Base-by-base conservation (phyloP, 495 filamentous ascomycete genomes). In the Penicillium alfredii region DNA sequence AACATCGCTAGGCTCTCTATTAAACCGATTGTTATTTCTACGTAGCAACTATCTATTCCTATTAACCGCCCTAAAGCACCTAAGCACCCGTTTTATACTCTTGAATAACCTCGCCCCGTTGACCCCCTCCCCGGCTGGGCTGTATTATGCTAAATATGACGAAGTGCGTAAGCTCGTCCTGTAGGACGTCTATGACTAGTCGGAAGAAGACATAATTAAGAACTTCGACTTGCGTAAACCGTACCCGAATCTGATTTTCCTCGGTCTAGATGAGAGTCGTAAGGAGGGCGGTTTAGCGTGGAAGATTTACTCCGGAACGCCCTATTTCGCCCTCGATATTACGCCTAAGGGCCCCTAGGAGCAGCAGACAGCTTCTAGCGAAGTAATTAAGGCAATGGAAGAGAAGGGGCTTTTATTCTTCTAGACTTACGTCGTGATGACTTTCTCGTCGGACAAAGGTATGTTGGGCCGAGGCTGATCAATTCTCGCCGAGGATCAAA, bases 271-370 rank as follows among this genome's bases (percentile, higher is more conserved):
- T 48, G 88, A 92, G 61, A 67, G 59, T 42, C 63, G 65, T 36
- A 73, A 74, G 26, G 54, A 61, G 19, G 67, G 61, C 9, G 58
- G 68, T 8, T 47, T 73, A 27, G 55, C 71, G 24, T 78, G 71
- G 55, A 74, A 76, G 41, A 63, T 60, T 12, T 95, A 95, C 56
- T 68, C 54, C 20, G 92, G 92, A 8, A 66, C 64, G 8, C 89
- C 92, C 6, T 88, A 77, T 49, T 98, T 96, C 53, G 92, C 88
- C 2, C 47, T 98, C 6, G 90, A 96, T 56, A 75, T 94, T 12
- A 93, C 89, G 6, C 84, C 85, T 0, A 77, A 73, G 49, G 81
- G 75, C 2, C 66, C 56, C 15, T 53, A 73, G 7, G 67, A 57
- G 45, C 69, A 72, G 45, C 71, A 61, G 35, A 60, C 64, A 8